A percentile compares a stretch with the other conserved stretches of the same genome.
These are phyloP conservation scores for Zopfochytrium polystomum DNA, from an alignment of 371 early-diverging fungal genomes.

Conservation along the genomic window DNA sequence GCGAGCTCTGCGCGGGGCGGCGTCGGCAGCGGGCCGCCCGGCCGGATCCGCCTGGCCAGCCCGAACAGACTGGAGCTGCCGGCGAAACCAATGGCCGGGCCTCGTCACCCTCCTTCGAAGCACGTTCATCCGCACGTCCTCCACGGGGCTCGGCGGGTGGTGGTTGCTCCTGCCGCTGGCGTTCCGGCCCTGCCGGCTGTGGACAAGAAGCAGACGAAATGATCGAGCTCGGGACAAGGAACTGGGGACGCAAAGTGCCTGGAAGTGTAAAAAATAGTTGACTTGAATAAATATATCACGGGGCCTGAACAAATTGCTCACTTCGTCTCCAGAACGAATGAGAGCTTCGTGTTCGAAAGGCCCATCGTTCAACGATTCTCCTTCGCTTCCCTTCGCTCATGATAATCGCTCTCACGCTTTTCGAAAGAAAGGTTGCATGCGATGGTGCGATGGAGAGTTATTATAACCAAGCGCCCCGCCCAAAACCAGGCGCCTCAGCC, in stretches of 20 bases:
- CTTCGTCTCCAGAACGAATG: no score
- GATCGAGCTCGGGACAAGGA: background rate
- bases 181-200: background rate
- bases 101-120: conserved; percentile 22
- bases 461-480: no score
- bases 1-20: background rate
- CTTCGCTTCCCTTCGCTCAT: no score
- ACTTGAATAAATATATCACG: no score
- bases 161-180: conserved; percentile 21
- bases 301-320: no score
- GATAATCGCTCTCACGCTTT: no score
- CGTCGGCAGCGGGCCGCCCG: background rate
- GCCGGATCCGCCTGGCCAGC: background rate
- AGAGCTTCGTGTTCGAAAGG: no score
- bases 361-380: no score
- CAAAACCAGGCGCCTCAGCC: no score
- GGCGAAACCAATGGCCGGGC: conserved; percentile 19
- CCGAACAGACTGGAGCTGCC: conserved; percentile 24
- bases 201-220: background rate
- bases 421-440: no score
- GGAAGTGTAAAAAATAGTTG: no score
- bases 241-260: conserved; percentile 1
- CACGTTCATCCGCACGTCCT: conserved; percentile 31
- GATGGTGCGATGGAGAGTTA: no score
- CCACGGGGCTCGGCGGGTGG: conserved; percentile 17